These are phyloP conservation scores for Juncus inflexus DNA, from an alignment of 176 grass and related monocot genomes.

Conservation along the genomic window DNA sequence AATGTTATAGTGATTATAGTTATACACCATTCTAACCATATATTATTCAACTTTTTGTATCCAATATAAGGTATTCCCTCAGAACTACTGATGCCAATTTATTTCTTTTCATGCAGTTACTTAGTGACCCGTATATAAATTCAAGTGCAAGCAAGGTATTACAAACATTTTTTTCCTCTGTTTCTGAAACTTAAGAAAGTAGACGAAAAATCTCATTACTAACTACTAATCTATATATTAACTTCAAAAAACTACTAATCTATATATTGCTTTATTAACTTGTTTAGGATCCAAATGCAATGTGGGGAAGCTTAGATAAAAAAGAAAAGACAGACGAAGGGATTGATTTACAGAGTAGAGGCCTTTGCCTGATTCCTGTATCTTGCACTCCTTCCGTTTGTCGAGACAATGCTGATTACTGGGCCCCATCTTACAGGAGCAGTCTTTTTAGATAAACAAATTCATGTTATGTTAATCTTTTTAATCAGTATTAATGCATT, in stretches of 20 bases:
- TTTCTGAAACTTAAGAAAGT: too few relatives aligned
- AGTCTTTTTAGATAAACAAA: conserved; percentile 63
- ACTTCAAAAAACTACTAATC: conserved; percentile 1
- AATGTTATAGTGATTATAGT: conserved; percentile 5
- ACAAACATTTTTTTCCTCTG: not conserved
- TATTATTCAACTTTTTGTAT: conserved; percentile 13
- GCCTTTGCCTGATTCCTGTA: conserved; percentile 82
- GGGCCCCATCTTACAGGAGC: conserved; percentile 66
- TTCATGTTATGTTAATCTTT: conserved; percentile 17
- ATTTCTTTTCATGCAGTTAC: conserved; percentile 53
- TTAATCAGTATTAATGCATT: not conserved
- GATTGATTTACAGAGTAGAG: conserved; percentile 63
- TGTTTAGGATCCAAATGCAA: conserved; percentile 39
- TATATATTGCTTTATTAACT: not conserved
- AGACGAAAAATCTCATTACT: not conserved
- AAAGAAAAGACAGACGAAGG: conserved; percentile 41
- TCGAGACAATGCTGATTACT: conserved; percentile 79
- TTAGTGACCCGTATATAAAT: conserved; percentile 87
- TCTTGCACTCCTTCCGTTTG: conserved; percentile 61
- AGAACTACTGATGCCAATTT: conserved; percentile 5
- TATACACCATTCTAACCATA: conserved; percentile 31
- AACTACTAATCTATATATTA: conserved; percentile 4
- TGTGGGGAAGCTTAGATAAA: conserved; percentile 48
- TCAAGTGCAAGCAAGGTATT: conserved; percentile 56
- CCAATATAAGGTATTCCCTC: not conserved